Evolutionary conservation across 768 basidiomycete species (phyloP), one percentile per base, ranked within the genome.

Genomic region (Suillus fuscotomentosus): DNA sequence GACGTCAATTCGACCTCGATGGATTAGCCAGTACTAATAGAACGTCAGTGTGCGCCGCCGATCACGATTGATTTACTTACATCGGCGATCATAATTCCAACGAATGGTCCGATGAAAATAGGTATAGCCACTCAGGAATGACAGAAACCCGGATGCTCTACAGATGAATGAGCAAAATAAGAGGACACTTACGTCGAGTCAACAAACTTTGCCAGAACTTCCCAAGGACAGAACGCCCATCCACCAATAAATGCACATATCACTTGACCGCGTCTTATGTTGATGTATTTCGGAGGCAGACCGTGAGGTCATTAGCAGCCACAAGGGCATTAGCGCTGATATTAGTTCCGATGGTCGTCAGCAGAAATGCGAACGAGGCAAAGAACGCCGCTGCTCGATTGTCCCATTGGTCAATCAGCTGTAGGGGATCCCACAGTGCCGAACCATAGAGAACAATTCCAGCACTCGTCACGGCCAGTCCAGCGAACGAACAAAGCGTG

Each of bases 341-440:
- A 62, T 84, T 84, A 60, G 79, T 80, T 36, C 76, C 78, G 11
- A 69, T 63, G 1, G 70, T 76, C 11, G 73, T 60, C 39, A 72
- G 67, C 43, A 83, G 80, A 71, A 94, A 94, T 43, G 86, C 83
- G 72, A 92, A 87, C 0, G 90, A 82, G 7, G 87, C 87, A 71
- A 96, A 95, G 81, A 96, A 96, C 8, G 89, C 87, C 0, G 90
- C 92, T 0, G 91, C 88, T 41, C 95, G 88, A 74, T 92, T 95
- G 68, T 91, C 85, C 93, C 93, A 95, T 41, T 80, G 81, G 72
- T 91, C 86, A 69, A 94, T 90, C 67, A 95, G 84, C 61, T 78
- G 77, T 3, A 90, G 81, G 0, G 92, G 93, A 70, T 95, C 89
- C 94, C 94, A 90, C 68, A 84, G 69, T 69, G 80, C 76, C 57